Percentiles rank a stretch among this genome's conserved stretches.
Evolutionary conservation across 805 yeast species (phyloP).

Genomic region (Teunomyces kruisii): DNA sequence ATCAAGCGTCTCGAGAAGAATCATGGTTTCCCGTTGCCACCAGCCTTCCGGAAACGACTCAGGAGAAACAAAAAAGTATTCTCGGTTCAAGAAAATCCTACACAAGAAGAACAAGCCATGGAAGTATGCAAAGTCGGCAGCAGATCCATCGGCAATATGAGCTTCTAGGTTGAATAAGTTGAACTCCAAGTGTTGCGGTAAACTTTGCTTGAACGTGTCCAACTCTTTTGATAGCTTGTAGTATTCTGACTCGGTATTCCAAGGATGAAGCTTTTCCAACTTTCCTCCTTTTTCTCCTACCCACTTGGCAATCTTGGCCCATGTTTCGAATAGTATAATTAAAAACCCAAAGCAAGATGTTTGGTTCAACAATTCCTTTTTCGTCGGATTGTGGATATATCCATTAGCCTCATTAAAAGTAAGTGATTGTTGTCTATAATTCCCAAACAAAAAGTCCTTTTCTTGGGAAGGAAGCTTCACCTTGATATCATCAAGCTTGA

Average conservation of each 20-base stretch:
- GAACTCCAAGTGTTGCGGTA: slow-evolving; percentile 25
- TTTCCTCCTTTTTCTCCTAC: slow-evolving; percentile 34
- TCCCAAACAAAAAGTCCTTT: slow-evolving; percentile 28
- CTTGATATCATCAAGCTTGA: slow-evolving; percentile 31
- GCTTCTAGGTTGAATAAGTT: slow-evolving; percentile 23
- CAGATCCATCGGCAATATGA: slow-evolving; percentile 28
- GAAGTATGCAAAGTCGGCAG: slow-evolving; percentile 34
- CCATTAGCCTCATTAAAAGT: slow-evolving; percentile 14
- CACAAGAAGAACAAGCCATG: slow-evolving; percentile 32
- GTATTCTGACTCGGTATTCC: slow-evolving; percentile 27
- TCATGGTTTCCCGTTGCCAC: slow-evolving; percentile 22
- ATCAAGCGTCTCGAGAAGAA: slow-evolving; percentile 21
- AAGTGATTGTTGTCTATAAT: slow-evolving; percentile 11
- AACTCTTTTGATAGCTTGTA: slow-evolving; percentile 22
- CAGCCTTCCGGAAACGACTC: slow-evolving; percentile 28
- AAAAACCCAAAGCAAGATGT: slow-evolving; percentile 28
- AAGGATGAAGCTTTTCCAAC: slow-evolving; percentile 28
- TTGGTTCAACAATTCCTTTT: not conserved
- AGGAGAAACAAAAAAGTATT: slow-evolving; percentile 34
- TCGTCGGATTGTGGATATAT: slow-evolving; percentile 8
- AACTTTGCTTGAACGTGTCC: slow-evolving; percentile 17
- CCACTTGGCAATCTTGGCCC: slow-evolving; percentile 40
- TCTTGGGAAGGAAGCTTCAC: slow-evolving; percentile 33
- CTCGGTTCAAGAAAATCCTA: slow-evolving; percentile 34
- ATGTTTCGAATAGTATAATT: slow-evolving; percentile 33